A percentile compares a stretch with the other conserved stretches of the same genome.
Conservation (phyloP, 768 basidiomycete species). For the Inosperma sp. region DNA sequence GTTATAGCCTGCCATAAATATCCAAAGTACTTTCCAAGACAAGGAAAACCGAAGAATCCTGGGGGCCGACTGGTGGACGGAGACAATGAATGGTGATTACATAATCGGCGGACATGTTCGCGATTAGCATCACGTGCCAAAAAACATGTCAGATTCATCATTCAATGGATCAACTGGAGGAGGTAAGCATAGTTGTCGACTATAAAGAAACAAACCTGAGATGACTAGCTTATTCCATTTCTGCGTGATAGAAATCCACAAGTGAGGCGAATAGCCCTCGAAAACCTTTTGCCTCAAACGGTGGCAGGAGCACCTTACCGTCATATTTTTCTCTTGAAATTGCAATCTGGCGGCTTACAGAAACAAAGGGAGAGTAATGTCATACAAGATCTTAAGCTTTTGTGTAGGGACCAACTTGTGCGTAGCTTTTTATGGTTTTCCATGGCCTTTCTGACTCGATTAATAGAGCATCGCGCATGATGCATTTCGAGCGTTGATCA, state of each 20-base stretch:
- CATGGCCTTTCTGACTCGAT: slow-evolving; percentile 15
- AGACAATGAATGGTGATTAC: slow-evolving; percentile 14
- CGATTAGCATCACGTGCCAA: slow-evolving; percentile 31
- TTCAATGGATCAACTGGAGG: slow-evolving; percentile 44
- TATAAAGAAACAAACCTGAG: background rate
- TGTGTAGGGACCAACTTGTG: slow-evolving; percentile 88
- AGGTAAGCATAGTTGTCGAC: slow-evolving; percentile 30
- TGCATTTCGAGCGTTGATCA: slow-evolving; percentile 90
- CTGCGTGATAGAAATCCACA: slow-evolving; percentile 82
- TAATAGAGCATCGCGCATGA: slow-evolving; percentile 84
- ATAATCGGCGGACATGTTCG: slow-evolving; percentile 17
- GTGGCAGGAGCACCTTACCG: slow-evolving; percentile 65
- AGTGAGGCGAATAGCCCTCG: slow-evolving; percentile 81
- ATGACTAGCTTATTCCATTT: slow-evolving; percentile 69
- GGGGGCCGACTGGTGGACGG: background rate
- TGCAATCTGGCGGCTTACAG: slow-evolving; percentile 54
- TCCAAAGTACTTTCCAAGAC: slow-evolving; percentile 9
- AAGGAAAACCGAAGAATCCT: background rate
- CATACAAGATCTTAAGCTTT: slow-evolving; percentile 75
- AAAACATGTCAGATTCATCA: slow-evolving; percentile 29
- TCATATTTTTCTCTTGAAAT: slow-evolving; percentile 65
- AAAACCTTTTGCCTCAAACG: slow-evolving; percentile 79
- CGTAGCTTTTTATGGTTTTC: slow-evolving; percentile 14
- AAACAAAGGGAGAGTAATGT: slow-evolving; percentile 59
- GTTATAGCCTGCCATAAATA: slow-evolving; percentile 67